These are phyloP conservation scores for Fagus crenata DNA, from an alignment of 306 rosid genomes.

Conservation along the genomic window DNA sequence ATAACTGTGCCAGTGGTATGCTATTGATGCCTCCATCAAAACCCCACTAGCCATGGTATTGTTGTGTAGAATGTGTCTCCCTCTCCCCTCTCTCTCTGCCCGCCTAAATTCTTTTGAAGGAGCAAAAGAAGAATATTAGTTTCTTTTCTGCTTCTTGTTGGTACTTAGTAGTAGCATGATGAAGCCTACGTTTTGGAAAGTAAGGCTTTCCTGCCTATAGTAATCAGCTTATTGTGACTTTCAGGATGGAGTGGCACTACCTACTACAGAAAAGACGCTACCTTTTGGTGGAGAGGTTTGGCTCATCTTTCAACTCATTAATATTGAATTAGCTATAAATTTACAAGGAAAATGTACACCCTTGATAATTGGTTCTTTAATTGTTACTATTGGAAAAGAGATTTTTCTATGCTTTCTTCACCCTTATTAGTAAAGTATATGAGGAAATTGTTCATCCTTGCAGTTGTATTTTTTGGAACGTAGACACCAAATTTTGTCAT, in stretches of 20 bases:
- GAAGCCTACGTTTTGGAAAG: conserved; percentile 17
- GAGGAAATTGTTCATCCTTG: neutral
- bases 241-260: conserved; percentile 88
- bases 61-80: no score
- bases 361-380: conserved; percentile 8
- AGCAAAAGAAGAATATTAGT: neutral
- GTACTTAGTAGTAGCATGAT: conserved; percentile 20
- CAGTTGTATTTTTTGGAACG: neutral
- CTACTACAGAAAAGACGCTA: conserved; percentile 73
- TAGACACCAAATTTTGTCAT: neutral
- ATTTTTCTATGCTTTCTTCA: neutral
- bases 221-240: conserved; percentile 29
- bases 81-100: no score
- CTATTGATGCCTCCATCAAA: no score
- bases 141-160: conserved; percentile 18
- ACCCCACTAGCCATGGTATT: no score
- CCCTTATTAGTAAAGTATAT: neutral
- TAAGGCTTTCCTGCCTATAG: conserved; percentile 13
- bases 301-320: conserved; percentile 27
- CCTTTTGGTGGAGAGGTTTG: conserved; percentile 97
- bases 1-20: no score
- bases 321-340: conserved; percentile 17
- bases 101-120: no score
- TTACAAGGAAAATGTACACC: conserved; percentile 18
- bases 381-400: neutral